These are phyloP conservation scores for Diaporthe helianthi DNA, from an alignment of 2,329 filamentous ascomycete genomes.

Conservation along the genomic window DNA sequence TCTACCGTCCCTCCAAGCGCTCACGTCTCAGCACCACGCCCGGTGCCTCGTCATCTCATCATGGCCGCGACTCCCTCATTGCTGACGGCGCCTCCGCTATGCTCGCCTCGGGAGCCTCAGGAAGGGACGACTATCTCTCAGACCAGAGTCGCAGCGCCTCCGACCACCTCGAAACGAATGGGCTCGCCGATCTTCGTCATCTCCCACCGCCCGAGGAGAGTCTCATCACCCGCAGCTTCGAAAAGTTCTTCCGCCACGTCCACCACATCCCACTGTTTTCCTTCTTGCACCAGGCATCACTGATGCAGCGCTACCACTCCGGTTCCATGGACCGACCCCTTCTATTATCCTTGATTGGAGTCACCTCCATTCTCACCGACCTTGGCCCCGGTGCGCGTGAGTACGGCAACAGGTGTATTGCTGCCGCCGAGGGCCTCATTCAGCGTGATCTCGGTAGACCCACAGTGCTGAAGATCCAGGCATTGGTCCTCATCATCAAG, in stretches of 20 bases:
- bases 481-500: conserved; percentile 54
- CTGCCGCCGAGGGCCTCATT: conserved; percentile 61
- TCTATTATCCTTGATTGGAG: conserved; percentile 61
- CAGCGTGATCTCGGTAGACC: conserved; percentile 61
- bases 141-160: conserved; percentile 42
- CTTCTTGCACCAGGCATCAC: conserved; percentile 64
- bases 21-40: conserved; percentile 37
- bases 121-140: conserved; percentile 43
- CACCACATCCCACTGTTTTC: conserved; percentile 67
- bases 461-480: conserved; percentile 62
- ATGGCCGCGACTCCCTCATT: conserved; percentile 32
- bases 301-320: conserved; percentile 65
- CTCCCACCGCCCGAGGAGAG: conserved; percentile 50
- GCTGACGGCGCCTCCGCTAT: conserved; percentile 31
- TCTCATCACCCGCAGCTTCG: conserved; percentile 60
- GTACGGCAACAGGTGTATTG: conserved; percentile 61
- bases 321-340: conserved; percentile 63
- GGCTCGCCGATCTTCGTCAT: conserved; percentile 35
- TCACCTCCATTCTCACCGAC: conserved; percentile 63
- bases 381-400: conserved; percentile 59
- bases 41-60: conserved; percentile 40
- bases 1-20: conserved; percentile 60
- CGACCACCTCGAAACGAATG: conserved; percentile 38
- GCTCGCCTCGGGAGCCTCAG: conserved; percentile 40
- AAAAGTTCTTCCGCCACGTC: conserved; percentile 64